Evolutionary conservation across 2,329 filamentous ascomycete species (phyloP).

Genomic region (Fusarium equiseti): DNA sequence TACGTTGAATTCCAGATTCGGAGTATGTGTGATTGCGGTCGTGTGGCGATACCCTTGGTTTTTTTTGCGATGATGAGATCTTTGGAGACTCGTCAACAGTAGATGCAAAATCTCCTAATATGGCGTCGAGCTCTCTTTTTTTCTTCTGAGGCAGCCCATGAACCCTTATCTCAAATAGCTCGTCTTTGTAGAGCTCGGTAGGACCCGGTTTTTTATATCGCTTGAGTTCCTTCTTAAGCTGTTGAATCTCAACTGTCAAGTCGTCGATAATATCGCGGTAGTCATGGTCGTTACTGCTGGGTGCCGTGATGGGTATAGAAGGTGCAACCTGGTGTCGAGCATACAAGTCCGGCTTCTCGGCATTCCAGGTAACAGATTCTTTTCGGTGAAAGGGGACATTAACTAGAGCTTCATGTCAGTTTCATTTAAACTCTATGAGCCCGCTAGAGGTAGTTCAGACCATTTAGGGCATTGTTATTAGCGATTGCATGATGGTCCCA

Average conservation of each 20-base stretch:
- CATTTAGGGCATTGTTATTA: background rate
- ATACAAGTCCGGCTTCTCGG: constrained; percentile 46
- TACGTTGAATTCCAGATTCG: constrained; percentile 55
- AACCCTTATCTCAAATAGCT: constrained; percentile 84
- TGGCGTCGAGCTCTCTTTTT: constrained; percentile 80
- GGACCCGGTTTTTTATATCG: constrained; percentile 76
- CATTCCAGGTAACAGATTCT: constrained; percentile 64
- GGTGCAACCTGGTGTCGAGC: constrained; percentile 33
- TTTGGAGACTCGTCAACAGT: constrained; percentile 66
- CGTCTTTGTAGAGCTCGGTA: constrained; percentile 77
- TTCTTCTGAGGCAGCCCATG: constrained; percentile 79
- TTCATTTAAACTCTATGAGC: background rate
- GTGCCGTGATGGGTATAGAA: constrained; percentile 53
- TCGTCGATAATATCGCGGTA: constrained; percentile 88
- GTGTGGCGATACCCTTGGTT: constrained; percentile 56
- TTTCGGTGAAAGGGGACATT: constrained; percentile 68
- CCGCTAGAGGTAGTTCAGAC: background rate
- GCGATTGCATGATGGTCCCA: background rate
- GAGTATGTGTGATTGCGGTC: constrained; percentile 56
- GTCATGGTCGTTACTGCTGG: constrained; percentile 75
- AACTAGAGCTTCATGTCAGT: constrained; percentile 49
- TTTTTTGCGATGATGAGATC: constrained; percentile 56
- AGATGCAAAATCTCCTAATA: constrained; percentile 76
- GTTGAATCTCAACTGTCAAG: constrained; percentile 84
- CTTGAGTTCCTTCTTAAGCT: constrained; percentile 77